Percentiles rank a stretch among this genome's conserved stretches.
phyloP scores from a whole-genome alignment of 352 stramenopile genomes.

The Pythium sp. region DNA sequence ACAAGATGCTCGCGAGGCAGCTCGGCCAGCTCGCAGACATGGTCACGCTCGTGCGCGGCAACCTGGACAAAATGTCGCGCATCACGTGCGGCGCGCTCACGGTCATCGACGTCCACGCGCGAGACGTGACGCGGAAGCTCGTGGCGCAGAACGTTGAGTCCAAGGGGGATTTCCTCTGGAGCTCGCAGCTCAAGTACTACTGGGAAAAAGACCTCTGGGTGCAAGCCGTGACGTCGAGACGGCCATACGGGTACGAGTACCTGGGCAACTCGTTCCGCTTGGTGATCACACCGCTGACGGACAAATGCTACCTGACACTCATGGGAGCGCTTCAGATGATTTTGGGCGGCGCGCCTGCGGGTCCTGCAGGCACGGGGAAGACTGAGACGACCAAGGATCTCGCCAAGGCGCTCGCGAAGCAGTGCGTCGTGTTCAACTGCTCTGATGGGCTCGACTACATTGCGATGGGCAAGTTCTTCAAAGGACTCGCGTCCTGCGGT shows the following conservation, averaged over 20 bases:
- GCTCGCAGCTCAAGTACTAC: constrained; percentile 91
- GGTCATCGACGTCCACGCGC: constrained; percentile 95
- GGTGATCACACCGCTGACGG: constrained; percentile 95
- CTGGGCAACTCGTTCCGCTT: constrained; percentile 95
- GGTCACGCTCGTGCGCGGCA: constrained; percentile 89
- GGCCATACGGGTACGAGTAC: constrained; percentile 96
- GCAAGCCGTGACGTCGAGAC: constrained; percentile 87
- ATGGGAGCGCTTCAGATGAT: constrained; percentile 97
- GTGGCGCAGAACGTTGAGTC: constrained; percentile 86
- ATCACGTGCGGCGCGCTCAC: constrained; percentile 91
- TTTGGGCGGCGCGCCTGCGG: constrained; percentile 90
- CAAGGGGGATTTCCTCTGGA: constrained; percentile 88
- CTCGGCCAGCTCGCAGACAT: constrained; percentile 91
- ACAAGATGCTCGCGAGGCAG: constrained; percentile 77
- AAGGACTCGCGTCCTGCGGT: constrained; percentile 91
- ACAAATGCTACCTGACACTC: constrained; percentile 96
- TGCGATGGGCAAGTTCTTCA: constrained; percentile 95
- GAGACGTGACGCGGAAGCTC: constrained; percentile 92
- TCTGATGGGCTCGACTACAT: constrained; percentile 93
- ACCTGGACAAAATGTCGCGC: constrained; percentile 83
- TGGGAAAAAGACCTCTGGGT: constrained; percentile 90
- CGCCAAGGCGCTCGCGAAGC: constrained; percentile 93
- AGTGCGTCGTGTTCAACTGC: constrained; percentile 95
- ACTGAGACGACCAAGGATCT: constrained; percentile 96
- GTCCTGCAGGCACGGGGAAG: constrained; percentile 93